Evolutionary conservation across 805 yeast species (phyloP).

Genomic region (Isabelozyma pseudorhagii): DNA sequence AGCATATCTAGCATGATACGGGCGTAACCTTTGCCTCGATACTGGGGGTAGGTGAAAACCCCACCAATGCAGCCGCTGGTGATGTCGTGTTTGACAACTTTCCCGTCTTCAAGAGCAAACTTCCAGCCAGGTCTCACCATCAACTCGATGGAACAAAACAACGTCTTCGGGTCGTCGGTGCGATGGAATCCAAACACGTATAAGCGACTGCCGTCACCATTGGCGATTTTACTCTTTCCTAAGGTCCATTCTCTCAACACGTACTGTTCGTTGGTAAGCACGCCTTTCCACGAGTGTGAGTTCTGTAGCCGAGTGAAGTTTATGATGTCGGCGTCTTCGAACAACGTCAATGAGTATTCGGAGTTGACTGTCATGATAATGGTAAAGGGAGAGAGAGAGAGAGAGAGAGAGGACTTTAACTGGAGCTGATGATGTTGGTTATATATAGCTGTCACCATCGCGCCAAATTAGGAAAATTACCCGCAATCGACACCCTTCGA

Average conservation of each 20-base stretch:
- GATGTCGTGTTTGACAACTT: slow-evolving; percentile 14
- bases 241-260: slow-evolving; percentile 30
- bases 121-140: slow-evolving; percentile 28
- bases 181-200: slow-evolving; percentile 23
- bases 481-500: background rate
- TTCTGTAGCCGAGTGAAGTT: slow-evolving; percentile 33
- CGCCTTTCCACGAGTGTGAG: slow-evolving; percentile 34
- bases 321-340: slow-evolving; percentile 18
- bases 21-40: slow-evolving; percentile 38
- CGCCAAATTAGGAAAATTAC: background rate
- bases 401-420: too few relatives aligned
- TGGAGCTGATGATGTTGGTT: too few relatives aligned
- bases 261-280: slow-evolving; percentile 30
- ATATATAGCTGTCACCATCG: background rate
- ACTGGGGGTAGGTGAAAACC: slow-evolving; percentile 35
- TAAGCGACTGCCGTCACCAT: slow-evolving; percentile 3
- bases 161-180: slow-evolving; percentile 12
- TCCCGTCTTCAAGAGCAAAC: slow-evolving; percentile 9
- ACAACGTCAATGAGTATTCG: background rate
- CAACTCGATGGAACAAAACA: slow-evolving; percentile 34
- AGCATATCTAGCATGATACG: slow-evolving; percentile 36
- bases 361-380: background rate
- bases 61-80: slow-evolving; percentile 38
- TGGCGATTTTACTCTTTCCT: slow-evolving; percentile 19
- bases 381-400: too few relatives aligned